Conservation (phyloP, 805 yeast genomes). For the Huiozyma sinensis region DNA sequence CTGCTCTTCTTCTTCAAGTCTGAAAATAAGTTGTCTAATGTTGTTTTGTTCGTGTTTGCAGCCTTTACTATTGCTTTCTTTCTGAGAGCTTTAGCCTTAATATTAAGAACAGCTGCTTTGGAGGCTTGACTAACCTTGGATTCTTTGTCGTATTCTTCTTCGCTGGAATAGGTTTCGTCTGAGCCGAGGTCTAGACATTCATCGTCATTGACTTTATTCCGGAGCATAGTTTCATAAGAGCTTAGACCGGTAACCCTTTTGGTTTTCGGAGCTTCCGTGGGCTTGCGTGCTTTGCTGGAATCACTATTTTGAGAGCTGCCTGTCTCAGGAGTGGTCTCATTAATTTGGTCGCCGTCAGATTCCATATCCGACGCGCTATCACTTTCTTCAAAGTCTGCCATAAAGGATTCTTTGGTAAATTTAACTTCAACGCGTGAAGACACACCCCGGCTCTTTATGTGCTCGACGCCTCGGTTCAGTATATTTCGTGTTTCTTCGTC, state of each 20-base stretch:
- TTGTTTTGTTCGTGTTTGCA: slow-evolving; percentile 7
- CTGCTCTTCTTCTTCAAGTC: slow-evolving; percentile 35
- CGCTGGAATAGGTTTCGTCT: slow-evolving; percentile 6
- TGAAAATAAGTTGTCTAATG: slow-evolving; percentile 26
- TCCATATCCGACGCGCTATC: slow-evolving; percentile 4
- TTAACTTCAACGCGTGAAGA: not conserved
- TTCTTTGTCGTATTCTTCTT: slow-evolving; percentile 4
- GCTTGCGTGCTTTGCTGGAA: not conserved
- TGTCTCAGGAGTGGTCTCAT: not conserved
- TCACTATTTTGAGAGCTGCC: not conserved
- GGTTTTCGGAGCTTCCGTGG: not conserved
- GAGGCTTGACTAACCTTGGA: slow-evolving; percentile 12
- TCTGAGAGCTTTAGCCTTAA: slow-evolving; percentile 29
- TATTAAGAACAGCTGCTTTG: slow-evolving; percentile 28
- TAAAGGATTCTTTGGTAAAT: slow-evolving; percentile 16
- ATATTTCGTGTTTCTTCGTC: slow-evolving; percentile 3
- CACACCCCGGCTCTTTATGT: not conserved
- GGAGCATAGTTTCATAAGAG: slow-evolving; percentile 16
- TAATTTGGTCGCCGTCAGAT: not conserved
- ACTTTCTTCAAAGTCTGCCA: slow-evolving; percentile 14
- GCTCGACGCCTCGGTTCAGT: not conserved
- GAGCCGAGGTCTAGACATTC: slow-evolving; percentile 12
- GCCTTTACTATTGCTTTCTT: slow-evolving; percentile 3
- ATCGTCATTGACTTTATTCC: slow-evolving; percentile 6
- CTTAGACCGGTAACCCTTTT: slow-evolving; percentile 5